Evolutionary conservation across 164 flowering plant genomes (phyloP).

Genomic region (Vitis amurensis): DNA sequence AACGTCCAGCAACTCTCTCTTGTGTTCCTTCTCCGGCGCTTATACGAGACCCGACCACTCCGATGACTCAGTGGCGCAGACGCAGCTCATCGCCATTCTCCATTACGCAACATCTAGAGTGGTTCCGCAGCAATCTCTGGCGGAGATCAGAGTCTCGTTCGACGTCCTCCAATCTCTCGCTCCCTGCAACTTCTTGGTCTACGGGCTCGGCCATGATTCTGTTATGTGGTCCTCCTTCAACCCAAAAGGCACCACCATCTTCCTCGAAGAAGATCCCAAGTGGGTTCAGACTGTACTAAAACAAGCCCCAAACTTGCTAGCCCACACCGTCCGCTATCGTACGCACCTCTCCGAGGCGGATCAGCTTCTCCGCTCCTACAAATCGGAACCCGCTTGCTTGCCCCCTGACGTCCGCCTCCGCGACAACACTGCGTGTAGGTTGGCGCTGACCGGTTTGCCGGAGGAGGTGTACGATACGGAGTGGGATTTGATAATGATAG

Average conservation of each 20-base stretch:
- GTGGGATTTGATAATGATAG: conserved; percentile 90
- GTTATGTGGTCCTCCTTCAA: conserved; percentile 55
- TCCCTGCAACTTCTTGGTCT: conserved; percentile 51
- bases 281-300: conserved; percentile 53
- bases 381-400: conserved; percentile 35
- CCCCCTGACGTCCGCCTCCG: conserved; percentile 22
- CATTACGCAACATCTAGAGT: conserved; percentile 49
- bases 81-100: conserved; percentile 38
- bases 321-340: conserved; percentile 44
- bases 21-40: not conserved
- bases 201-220: conserved; percentile 57
- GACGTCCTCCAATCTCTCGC: conserved; percentile 27
- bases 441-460: conserved; percentile 52
- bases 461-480: conserved; percentile 60
- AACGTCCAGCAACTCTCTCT: not conserved
- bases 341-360: conserved; percentile 62
- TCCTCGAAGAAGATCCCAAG: conserved; percentile 66
- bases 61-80: conserved; percentile 12
- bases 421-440: conserved; percentile 47
- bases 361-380: conserved; percentile 30
- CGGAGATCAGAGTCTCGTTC: conserved; percentile 35
- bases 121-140: conserved; percentile 37
- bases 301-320: conserved; percentile 43
- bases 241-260: conserved; percentile 44
- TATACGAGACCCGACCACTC: not conserved